Evolutionary conservation across 371 early-diverging fungal species (phyloP).

Genomic region (Mucor circinelloides): DNA sequence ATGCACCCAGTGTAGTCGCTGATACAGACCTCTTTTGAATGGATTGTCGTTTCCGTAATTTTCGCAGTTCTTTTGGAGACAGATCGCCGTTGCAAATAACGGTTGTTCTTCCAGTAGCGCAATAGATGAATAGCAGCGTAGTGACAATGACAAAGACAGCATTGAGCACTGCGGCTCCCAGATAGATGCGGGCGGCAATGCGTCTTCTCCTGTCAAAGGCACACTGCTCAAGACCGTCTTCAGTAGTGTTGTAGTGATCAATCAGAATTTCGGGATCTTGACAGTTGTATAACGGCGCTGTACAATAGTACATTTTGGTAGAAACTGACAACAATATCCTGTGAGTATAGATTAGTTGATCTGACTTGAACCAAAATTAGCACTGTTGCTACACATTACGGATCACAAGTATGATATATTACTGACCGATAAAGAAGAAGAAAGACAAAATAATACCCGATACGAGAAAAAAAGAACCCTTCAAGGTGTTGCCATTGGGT

Average conservation of each 20-base stretch:
- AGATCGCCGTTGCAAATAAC: neutral
- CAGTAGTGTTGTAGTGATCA: neutral
- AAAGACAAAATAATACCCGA: too few species aligned
- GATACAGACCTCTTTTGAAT: slow-evolving; percentile 30
- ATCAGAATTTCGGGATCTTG: neutral
- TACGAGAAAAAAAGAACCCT: too few species aligned
- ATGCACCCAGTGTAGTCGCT: slow-evolving; percentile 32
- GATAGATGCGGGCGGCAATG: neutral
- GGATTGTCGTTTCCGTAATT: slow-evolving; percentile 8
- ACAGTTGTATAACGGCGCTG: neutral
- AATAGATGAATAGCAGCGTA: slow-evolving; percentile 10
- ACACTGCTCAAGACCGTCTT: neutral
- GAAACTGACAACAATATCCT: neutral
- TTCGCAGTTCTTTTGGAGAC: neutral
- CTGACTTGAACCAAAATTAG: neutral
- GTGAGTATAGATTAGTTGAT: neutral
- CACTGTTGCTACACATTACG: neutral
- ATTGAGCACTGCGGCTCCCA: neutral
- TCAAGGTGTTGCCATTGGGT: too few species aligned
- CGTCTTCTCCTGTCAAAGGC: neutral
- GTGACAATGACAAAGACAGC: neutral
- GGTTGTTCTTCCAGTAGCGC: neutral
- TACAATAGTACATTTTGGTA: neutral
- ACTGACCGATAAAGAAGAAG: neutral
- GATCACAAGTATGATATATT: neutral